These are phyloP conservation scores for Trypanosoma platydactyli DNA, from an alignment of 208 protist species.

Conservation along the genomic window DNA sequence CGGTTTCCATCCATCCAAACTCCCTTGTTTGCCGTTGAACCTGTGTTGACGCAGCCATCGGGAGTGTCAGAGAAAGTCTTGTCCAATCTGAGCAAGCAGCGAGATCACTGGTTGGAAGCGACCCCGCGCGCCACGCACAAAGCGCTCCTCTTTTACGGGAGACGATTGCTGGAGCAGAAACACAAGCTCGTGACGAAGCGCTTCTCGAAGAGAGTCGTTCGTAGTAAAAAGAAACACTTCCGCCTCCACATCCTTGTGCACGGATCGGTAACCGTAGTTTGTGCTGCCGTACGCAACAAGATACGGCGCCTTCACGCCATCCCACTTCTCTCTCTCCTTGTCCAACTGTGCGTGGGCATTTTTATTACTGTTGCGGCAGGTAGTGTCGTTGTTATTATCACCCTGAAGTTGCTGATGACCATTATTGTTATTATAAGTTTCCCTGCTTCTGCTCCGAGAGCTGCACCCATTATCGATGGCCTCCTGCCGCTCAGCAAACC, in stretches of 20 bases:
- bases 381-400: too few relatives aligned
- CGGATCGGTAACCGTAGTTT: slow-evolving; percentile 87
- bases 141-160: slow-evolving; percentile 48
- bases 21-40: not conserved
- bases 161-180: slow-evolving; percentile 54
- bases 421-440: slow-evolving; percentile 1
- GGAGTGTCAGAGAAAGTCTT: slow-evolving; percentile 63
- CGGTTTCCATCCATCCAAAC: not conserved
- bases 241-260: slow-evolving; percentile 83
- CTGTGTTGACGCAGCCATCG: too few relatives aligned
- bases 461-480: not conserved
- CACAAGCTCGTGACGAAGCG: slow-evolving; percentile 58
- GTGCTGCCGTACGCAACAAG: slow-evolving; percentile 85
- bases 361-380: too few relatives aligned
- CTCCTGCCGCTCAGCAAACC: slow-evolving; percentile 38
- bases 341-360: not conserved
- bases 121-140: slow-evolving; percentile 49
- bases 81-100: slow-evolving; percentile 67
- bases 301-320: slow-evolving; percentile 36
- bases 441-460: not conserved
- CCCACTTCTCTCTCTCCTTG: not conserved
- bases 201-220: slow-evolving; percentile 48
- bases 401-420: not conserved
- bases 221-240: slow-evolving; percentile 68
- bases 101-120: slow-evolving; percentile 80